phyloP scores from a whole-genome alignment of 2,329 filamentous ascomycete genomes.

The Onygenales sp. region DNA sequence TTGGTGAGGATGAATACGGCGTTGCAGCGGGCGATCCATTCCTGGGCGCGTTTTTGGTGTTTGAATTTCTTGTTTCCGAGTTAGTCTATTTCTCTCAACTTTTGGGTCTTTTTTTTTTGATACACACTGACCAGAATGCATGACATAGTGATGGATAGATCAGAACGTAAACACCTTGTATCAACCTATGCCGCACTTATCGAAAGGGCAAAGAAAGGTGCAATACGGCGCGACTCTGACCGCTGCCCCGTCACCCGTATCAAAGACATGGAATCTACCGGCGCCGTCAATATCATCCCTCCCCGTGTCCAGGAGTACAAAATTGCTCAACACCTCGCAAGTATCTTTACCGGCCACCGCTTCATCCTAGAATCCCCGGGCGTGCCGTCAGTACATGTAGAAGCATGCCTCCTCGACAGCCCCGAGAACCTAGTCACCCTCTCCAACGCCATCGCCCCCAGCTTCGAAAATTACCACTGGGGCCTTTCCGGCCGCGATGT shows the following conservation, averaged over 20 bases:
- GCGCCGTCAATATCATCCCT: conserved; percentile 5
- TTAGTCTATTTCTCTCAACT: background rate
- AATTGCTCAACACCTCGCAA: background rate
- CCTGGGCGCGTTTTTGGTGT: conserved; percentile 1
- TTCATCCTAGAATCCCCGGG: background rate
- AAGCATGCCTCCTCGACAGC: background rate
- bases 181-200: background rate
- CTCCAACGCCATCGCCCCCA: background rate
- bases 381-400: too few relatives aligned
- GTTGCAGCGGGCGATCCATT: background rate
- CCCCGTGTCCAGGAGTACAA: background rate
- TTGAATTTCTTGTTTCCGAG: conserved; percentile 5
- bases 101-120: background rate
- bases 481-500: background rate
- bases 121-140: background rate
- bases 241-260: conserved; percentile 3
- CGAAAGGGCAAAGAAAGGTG: background rate
- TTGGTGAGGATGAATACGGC: background rate
- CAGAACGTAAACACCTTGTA: background rate
- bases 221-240: conserved; percentile 1
- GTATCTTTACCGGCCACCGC: conserved; percentile 4
- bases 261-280: background rate
- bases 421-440: background rate
- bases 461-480: background rate
- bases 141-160: conserved; percentile 4